phyloP scores from a whole-genome alignment of 805 yeast species.

The Nakazawaea peltata region DNA sequence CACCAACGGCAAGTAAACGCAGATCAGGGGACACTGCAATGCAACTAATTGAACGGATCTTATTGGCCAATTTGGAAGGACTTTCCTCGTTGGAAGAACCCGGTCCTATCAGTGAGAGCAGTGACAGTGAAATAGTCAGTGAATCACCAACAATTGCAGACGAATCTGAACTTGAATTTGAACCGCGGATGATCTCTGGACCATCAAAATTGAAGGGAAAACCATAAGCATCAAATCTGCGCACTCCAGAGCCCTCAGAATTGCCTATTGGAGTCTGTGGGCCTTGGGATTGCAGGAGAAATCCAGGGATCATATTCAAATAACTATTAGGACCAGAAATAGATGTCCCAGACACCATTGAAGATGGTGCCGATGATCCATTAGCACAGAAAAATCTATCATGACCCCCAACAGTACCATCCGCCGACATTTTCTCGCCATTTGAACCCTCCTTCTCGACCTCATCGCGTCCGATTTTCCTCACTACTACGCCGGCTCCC shows the following conservation, averaged over 20 bases:
- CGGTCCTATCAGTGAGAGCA: too few species aligned
- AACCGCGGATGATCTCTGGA: conserved; percentile 20
- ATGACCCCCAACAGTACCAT: conserved; percentile 15
- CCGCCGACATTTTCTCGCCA: too few species aligned
- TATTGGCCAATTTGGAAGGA: conserved; percentile 18
- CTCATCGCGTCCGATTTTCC: conserved; percentile 21
- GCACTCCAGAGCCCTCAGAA: too few species aligned
- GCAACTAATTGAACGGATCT: conserved; percentile 46
- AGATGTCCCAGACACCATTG: conserved; percentile 1
- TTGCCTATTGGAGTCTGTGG: conserved; percentile 8
- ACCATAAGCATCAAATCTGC: conserved; percentile 27
- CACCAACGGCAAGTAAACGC: conserved; percentile 58
- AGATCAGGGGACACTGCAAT: conserved; percentile 51
- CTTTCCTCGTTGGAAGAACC: conserved; percentile 12
- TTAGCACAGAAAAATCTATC: conserved; percentile 51
- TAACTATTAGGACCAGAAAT: conserved; percentile 21
- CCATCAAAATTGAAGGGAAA: conserved; percentile 22
- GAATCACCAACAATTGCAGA: conserved; percentile 1
- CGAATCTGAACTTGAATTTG: conserved; percentile 12
- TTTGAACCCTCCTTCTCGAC: too few species aligned
- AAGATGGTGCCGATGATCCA: too few species aligned
- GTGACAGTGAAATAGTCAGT: conserved; percentile 5
- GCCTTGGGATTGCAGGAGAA: too few species aligned
- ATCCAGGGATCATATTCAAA: conserved; percentile 18
- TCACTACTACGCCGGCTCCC: conserved; percentile 53